Evolutionary conservation across 495 filamentous ascomycete genomes (phyloP).

Genomic region (Wilcoxina mikolae): DNA sequence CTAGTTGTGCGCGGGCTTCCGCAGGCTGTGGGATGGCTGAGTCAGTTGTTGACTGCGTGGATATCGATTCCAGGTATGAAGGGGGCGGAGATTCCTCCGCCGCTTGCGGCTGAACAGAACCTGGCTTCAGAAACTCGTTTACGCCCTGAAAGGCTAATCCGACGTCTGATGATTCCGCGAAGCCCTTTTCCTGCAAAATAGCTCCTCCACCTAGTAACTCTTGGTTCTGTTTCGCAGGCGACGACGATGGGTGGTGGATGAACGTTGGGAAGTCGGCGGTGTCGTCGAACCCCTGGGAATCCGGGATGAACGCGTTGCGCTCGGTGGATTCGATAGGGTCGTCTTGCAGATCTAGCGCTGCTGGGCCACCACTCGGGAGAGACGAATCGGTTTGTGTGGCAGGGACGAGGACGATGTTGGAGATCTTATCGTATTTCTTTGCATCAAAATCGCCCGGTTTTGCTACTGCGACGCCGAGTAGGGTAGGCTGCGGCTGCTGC

Average conservation of each 20-base stretch:
- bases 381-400: not conserved
- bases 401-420: not conserved
- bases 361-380: not conserved
- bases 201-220: constrained; percentile 2
- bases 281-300: constrained; percentile 4
- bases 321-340: constrained; percentile 6
- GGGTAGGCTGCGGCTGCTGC: not conserved
- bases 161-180: not conserved
- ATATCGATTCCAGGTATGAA: not conserved
- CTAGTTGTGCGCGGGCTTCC: not conserved
- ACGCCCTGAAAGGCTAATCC: not conserved
- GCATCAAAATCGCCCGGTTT: not conserved
- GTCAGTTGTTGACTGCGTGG: not conserved
- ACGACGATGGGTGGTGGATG: not conserved
- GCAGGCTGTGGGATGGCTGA: not conserved
- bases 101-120: constrained; percentile 2
- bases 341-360: constrained; percentile 7
- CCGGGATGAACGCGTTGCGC: constrained; percentile 3
- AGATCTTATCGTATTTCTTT: not conserved
- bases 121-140: not conserved
- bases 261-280: not conserved
- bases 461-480: not conserved
- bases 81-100: not conserved
- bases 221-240: not conserved
- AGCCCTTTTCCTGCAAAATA: not conserved